Conservation (phyloP, 352 stramenopile species). For the Globisporangium cederbergense region DNA sequence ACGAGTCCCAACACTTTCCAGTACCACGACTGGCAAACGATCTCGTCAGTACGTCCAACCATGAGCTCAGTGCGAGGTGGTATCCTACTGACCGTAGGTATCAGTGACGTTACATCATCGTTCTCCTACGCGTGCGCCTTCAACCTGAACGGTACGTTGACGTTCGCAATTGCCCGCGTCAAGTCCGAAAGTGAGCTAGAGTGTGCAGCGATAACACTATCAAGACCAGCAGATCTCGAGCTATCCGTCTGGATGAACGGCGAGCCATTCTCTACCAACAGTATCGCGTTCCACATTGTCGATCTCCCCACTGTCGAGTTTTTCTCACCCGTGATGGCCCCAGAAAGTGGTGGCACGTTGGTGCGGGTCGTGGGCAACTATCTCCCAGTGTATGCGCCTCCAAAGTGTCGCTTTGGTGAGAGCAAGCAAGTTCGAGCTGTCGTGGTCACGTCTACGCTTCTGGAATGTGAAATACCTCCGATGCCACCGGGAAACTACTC, state of each 20-base stretch:
- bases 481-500: slow-evolving; percentile 27
- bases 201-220: slow-evolving; percentile 9
- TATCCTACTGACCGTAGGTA: slow-evolving; percentile 16
- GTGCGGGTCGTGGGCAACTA: slow-evolving; percentile 23
- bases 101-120: slow-evolving; percentile 16
- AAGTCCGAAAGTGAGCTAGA: slow-evolving; percentile 5
- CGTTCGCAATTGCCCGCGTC: slow-evolving; percentile 16
- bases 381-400: slow-evolving; percentile 13
- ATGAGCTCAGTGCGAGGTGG: slow-evolving; percentile 21
- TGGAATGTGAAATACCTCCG: slow-evolving; percentile 28
- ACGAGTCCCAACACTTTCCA: slow-evolving; percentile 18
- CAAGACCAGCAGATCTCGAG: slow-evolving; percentile 7
- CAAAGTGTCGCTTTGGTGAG: slow-evolving; percentile 25
- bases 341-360: slow-evolving; percentile 14
- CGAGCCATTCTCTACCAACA: slow-evolving; percentile 29
- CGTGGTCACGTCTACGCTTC: slow-evolving; percentile 17
- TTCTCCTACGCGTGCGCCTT: slow-evolving; percentile 31
- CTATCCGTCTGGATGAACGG: slow-evolving; percentile 36
- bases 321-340: slow-evolving; percentile 19
- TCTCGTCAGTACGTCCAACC: slow-evolving; percentile 28
- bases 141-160: neutral
- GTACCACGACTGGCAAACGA: slow-evolving; percentile 22
- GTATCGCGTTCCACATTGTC: slow-evolving; percentile 24
- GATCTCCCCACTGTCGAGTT: slow-evolving; percentile 12
- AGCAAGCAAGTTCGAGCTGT: slow-evolving; percentile 6